Base-by-base conservation (phyloP, 257 asterid species). In the Voacanga thouarsii region DNA sequence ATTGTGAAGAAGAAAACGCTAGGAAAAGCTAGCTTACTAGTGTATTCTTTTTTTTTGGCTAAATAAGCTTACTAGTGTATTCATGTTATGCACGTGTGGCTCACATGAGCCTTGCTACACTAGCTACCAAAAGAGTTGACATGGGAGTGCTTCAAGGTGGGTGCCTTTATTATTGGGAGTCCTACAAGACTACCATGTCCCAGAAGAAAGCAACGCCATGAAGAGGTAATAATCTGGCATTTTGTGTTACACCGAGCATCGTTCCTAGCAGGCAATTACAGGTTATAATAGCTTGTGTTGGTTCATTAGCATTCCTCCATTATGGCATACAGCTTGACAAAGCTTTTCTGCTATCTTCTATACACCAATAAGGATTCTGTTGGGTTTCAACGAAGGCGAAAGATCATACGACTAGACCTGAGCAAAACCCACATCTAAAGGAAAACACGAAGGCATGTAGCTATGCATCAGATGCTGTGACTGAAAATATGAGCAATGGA, bases 71-170 rank as follows among this genome's bases (percentile, higher is more conserved):
- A 26, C 8, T 23, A 18, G 43, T 57, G 41, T 21, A 39, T 24
- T 71, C 74, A 30, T 76, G 83, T 59, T 65, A 72, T 77, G 81
- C 82, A 75, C 69, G 75, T 75, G 78, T 71, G 51, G 55, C 77
- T 80, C 86, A 69, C 76, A 55, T 81, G 84, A 69, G 12, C 73
- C 61, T 16, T 56, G 79, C 53, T 73, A 72, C 72, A 66, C 65
- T 39, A 43, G 47, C 61, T 47, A 80, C 70, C 66, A 76, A 72
- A 72, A 61, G 19, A 72, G 37, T 33, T 45, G 80, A 50, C n/a
- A 3, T n/a, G 44, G 77, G 60, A 45, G 12, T 76, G 67, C 55
- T 47, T 78, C 57, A 0, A 24, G 75, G 60, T 53, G 39, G 53
- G 61, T 43, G 24, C 59, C 26, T 21, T 28, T 11, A 23, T 33